Evolutionary conservation across 495 filamentous ascomycete genomes (phyloP).

Genomic region (Stereocaulon alpinum): DNA sequence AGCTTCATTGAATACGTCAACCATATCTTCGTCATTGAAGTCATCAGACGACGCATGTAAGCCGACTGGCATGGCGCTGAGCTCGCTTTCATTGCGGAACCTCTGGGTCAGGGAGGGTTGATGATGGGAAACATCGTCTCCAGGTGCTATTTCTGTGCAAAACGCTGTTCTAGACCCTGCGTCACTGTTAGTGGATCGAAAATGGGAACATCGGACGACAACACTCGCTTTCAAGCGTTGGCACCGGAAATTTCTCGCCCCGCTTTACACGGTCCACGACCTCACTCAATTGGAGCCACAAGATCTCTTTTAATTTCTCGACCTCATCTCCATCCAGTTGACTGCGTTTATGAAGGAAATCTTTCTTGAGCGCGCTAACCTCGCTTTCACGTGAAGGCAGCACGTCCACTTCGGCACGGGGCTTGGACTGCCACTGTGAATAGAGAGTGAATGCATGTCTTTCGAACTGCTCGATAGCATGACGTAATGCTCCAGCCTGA

Average conservation of each 20-base stretch:
- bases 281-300: neutral
- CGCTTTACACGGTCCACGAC: conserved; percentile 7
- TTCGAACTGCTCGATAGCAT: conserved; percentile 18
- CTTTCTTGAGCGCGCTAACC: neutral
- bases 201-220: too few relatives aligned
- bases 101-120: conserved; percentile 5
- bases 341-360: conserved; percentile 13
- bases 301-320: conserved; percentile 7
- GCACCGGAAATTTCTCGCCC: neutral
- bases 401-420: conserved; percentile 16
- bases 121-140: neutral
- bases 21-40: conserved; percentile 5
- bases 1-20: neutral
- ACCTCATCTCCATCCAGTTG: neutral
- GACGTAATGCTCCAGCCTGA: conserved; percentile 5
- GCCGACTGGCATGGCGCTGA: neutral
- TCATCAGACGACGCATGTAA: conserved; percentile 10
- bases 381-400: conserved; percentile 7
- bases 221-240: neutral
- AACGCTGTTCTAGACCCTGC: neutral
- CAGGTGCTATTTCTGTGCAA: neutral
- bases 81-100: conserved; percentile 13
- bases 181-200: neutral
- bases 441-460: conserved; percentile 9
- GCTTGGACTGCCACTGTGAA: conserved; percentile 20